Evolutionary conservation across 2,329 filamentous ascomycete species (phyloP).

Genomic region (Dactylellina parvicollis): DNA sequence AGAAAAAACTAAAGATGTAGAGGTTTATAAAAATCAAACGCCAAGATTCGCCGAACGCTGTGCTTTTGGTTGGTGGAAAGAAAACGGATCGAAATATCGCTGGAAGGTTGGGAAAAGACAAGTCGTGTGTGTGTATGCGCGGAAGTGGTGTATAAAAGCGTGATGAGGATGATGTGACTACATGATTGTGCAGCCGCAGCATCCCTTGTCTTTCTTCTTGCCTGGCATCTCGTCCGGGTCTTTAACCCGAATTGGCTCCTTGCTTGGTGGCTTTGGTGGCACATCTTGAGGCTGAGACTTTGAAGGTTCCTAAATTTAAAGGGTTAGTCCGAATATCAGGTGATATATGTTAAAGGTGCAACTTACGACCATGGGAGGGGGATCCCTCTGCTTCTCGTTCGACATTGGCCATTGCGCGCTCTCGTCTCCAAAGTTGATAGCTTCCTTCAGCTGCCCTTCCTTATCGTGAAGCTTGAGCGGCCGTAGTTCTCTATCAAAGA

Average conservation of each 20-base stretch:
- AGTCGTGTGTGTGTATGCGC: constrained; percentile 26
- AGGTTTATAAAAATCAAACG: constrained; percentile 48
- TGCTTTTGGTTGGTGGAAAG: constrained; percentile 52
- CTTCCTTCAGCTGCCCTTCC: constrained; percentile 62
- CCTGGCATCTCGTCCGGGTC: constrained; percentile 35
- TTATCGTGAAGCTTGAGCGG: constrained; percentile 73
- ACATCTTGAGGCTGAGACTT: constrained; percentile 17
- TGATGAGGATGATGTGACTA: constrained; percentile 12
- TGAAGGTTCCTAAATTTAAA: constrained; percentile 32
- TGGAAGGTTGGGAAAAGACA: constrained; percentile 47
- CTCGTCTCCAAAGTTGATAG: constrained; percentile 47
- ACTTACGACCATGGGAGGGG: constrained; percentile 50
- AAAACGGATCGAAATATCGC: constrained; percentile 50
- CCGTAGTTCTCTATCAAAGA: constrained; percentile 88
- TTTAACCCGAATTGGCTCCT: constrained; percentile 51
- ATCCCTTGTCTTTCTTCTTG: constrained; percentile 50
- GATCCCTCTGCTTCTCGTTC: constrained; percentile 45
- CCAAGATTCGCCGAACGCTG: constrained; percentile 54
- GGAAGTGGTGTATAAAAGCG: no score
- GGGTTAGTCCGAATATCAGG: neutral
- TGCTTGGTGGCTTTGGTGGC: constrained; percentile 28
- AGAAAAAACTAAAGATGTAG: no score
- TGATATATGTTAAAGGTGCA: neutral
- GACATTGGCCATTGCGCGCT: constrained; percentile 42
- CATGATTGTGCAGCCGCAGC: constrained; percentile 53